Evolutionary conservation across 306 rosid species (phyloP), one percentile per base, ranked within the genome.

Genomic region (Quercus ilex): DNA sequence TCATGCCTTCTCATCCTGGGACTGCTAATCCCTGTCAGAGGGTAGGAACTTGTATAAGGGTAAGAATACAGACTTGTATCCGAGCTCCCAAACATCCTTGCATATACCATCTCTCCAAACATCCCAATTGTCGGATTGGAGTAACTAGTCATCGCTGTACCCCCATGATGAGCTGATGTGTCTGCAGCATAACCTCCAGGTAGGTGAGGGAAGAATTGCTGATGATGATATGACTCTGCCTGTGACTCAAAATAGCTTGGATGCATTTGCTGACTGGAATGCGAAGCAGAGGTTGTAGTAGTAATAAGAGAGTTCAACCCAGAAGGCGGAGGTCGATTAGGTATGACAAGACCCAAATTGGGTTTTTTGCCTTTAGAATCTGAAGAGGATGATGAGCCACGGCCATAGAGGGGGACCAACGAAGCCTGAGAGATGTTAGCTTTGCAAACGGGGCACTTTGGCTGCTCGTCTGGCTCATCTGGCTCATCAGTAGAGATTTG

Each of bases 1-100:
- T 94, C 99, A 78, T 91, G 99, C 86, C 97, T 90, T 86, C 95
- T 90, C 88, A 94, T 82, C 86, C 99, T 86, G 46, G 80, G 90
- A 77, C 85, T 90, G 67, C 78, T 60, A 81, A 67, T 81, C 64
- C 86, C 90, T 30, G 51, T 64, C 4, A 74, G 76, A 51, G 77
- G 84, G 85, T 90, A 84, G 4, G 85, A 25, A 72, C 68, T 73
- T 58, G 63, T 4, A n/a, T 78, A 70, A 10, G 85, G 87, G 78
- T 82, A 52, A 3, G 92, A n/a, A 80, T 86, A 90, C 76, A 85
- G 46, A 79, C 67, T 90, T 41, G 88, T 28, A 59, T 86, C 87
- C 0, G 91, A 82, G 71, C 80, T 80, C 73, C 97, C 91, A 20
- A 94, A 90, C 52, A 90, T 89, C 81, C 97, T 91, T 1, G 95